A percentile compares a stretch with the other conserved stretches of the same genome.
phyloP scores from a whole-genome alignment of 176 grass and related monocot genomes.

The Thalia dealbata region DNA sequence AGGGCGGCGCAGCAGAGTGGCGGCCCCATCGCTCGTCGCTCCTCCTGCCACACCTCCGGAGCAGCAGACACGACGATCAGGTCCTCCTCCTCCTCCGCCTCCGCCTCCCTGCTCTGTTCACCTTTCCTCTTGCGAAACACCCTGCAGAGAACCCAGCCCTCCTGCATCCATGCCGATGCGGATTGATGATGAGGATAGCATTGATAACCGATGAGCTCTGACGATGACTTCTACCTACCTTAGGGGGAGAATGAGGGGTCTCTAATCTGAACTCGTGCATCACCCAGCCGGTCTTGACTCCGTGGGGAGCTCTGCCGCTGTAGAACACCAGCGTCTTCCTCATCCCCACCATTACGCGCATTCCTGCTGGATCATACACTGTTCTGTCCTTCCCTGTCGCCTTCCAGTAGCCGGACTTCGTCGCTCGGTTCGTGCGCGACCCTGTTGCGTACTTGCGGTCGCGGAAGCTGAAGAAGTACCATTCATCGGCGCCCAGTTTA shows the following conservation, averaged over 20 bases:
- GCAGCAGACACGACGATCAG: background rate
- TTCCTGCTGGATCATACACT: background rate
- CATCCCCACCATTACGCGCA: background rate
- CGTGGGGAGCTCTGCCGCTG: conserved; percentile 1
- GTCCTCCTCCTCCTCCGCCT: background rate
- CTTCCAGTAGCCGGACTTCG: conserved; percentile 2
- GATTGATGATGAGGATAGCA: too few relatives aligned
- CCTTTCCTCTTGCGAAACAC: conserved; percentile 11
- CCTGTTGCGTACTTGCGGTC: conserved; percentile 2
- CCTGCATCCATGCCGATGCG: too few relatives aligned
- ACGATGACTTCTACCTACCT: too few relatives aligned
- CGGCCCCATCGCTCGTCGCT: background rate
- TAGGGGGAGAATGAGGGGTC: background rate
- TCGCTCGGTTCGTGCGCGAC: background rate
- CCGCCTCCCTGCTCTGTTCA: too few relatives aligned
- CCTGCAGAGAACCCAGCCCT: conserved; percentile 19
- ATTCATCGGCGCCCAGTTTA: conserved; percentile 1
- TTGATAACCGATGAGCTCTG: too few relatives aligned
- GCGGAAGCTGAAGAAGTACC: conserved; percentile 9
- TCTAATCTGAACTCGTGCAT: conserved; percentile 5
- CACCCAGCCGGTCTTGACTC: background rate
- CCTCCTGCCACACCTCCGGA: background rate
- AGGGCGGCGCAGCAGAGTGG: background rate
- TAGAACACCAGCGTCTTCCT: conserved; percentile 11
- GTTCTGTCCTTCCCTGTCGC: background rate